A percentile compares a stretch with the other conserved stretches of the same genome.
phyloP scores from a whole-genome alignment of 768 basidiomycete species.

The Antrodiella citrinella region DNA sequence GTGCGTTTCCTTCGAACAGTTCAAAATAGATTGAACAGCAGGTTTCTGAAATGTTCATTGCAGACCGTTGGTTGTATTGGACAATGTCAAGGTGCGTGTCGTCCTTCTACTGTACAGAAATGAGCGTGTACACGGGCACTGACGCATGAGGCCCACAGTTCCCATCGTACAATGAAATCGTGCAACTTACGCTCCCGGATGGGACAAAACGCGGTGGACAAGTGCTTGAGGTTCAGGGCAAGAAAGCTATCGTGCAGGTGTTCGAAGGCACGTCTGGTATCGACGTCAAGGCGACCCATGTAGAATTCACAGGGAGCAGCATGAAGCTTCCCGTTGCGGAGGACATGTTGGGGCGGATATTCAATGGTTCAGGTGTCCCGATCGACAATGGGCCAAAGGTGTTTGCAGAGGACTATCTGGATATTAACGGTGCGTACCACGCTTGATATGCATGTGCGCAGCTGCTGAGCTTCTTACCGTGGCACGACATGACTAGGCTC shows the following conservation, averaged over 20 bases:
- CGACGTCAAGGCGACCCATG: constrained; percentile 94
- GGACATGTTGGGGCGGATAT: constrained; percentile 98
- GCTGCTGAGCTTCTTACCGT: constrained; percentile 12
- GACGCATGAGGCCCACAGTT: constrained; percentile 44
- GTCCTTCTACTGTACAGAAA: neutral
- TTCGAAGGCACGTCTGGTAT: constrained; percentile 98
- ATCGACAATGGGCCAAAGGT: constrained; percentile 99
- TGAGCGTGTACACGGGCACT: constrained; percentile 6
- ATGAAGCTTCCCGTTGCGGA: constrained; percentile 99
- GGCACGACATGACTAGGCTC: constrained; percentile 67
- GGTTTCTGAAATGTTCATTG: constrained; percentile 7
- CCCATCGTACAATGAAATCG: constrained; percentile 97
- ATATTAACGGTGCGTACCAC: constrained; percentile 81
- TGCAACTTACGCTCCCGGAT: constrained; percentile 90
- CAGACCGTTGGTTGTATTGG: constrained; percentile 91
- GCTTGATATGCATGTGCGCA: constrained; percentile 4
- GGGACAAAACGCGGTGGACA: constrained; percentile 94
- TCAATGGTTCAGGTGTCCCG: constrained; percentile 97
- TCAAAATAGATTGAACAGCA: constrained; percentile 4
- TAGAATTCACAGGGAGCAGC: constrained; percentile 95
- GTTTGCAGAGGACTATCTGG: constrained; percentile 97
- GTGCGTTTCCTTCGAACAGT: constrained; percentile 35
- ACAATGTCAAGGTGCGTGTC: constrained; percentile 89
- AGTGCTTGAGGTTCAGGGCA: constrained; percentile 95
- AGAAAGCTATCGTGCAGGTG: constrained; percentile 98